Evolutionary conservation across 2,329 filamentous ascomycete species (phyloP), one percentile per base, ranked within the genome.

Genomic region (Fusarium pilosicola): DNA sequence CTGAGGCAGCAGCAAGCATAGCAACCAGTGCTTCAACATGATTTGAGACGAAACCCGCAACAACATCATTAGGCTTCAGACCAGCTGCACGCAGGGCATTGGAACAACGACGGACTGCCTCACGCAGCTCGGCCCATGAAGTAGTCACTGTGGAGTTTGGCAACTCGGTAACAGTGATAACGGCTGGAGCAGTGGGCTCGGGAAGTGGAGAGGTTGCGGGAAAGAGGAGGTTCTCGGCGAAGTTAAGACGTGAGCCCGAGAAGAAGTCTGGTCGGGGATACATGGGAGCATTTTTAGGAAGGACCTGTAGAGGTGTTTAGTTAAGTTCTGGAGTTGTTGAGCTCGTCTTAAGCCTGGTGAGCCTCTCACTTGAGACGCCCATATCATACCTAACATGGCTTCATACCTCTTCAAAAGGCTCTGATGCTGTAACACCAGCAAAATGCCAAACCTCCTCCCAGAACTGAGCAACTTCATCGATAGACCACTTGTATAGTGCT

Each of bases 191-290:
- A 51, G 90, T 82, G 57, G 91, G 88, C 71, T 92, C 84, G 39
- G 81, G 70, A 32, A 79, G 67, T 41, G 77, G 74, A 48, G 73
- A 58, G 7, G 79, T 78, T 56, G 86, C 86, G 7, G 96, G 96
- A 81, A 92, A 98, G 7, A 99, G 90, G 61, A 98, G 86, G 81
- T 99, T 99, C 84, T 98, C 94, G 32, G 96, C 95, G 80, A 98
- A 98, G 82, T 98, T 99, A 74, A 98, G 86, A 65, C 86, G 90
- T 20, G 93, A 89, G 15, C 92, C 92, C 64, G 90, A 82, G 81
- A 98, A 98, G 86, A 97, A 98, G 68, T 91, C 86, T 13, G 96
- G 95, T 30, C 94, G 91, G 30, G 96, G 96, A 78, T 95, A 98
- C 88, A 98, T 93, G 52, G 89, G 86, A 11, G 90, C 88, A 62